Conservation (phyloP, 2,329 filamentous ascomycete genomes). For the Sarocladium oryzae region DNA sequence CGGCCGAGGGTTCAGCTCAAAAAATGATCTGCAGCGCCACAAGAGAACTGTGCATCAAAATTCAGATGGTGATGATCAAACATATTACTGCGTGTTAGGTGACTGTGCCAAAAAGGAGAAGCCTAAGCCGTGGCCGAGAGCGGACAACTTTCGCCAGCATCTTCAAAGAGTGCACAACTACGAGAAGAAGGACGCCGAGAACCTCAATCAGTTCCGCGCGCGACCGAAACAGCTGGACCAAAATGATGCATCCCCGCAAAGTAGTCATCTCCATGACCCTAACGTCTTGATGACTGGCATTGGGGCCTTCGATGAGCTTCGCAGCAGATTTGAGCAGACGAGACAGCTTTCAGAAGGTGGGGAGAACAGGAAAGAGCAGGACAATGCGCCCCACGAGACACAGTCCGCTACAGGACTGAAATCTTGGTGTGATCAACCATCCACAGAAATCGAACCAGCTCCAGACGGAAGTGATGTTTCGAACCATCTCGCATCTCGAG, state of each 20-base stretch:
- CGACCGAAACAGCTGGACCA: not conserved
- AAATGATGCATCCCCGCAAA: too few relatives aligned
- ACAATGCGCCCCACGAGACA: not conserved
- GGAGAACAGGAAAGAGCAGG: too few relatives aligned
- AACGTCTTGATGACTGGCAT: not conserved
- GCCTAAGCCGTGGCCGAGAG: slow-evolving; percentile 67
- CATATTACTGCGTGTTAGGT: slow-evolving; percentile 19
- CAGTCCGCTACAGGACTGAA: too few relatives aligned
- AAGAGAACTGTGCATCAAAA: slow-evolving; percentile 63
- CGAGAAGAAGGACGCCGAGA: slow-evolving; percentile 28
- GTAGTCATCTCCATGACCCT: not conserved
- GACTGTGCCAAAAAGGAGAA: slow-evolving; percentile 17
- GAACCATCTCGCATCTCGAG: not conserved
- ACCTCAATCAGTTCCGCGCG: slow-evolving; percentile 19
- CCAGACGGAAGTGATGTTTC: too few relatives aligned
- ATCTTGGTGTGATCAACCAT: too few relatives aligned
- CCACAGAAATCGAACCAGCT: too few relatives aligned
- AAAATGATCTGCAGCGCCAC: slow-evolving; percentile 78
- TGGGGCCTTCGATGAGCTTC: not conserved
- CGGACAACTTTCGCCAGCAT: slow-evolving; percentile 84
- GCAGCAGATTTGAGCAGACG: not conserved
- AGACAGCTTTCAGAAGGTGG: not conserved
- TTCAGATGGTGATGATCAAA: slow-evolving; percentile 19
- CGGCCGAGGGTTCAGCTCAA: slow-evolving; percentile 65
- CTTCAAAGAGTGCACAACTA: slow-evolving; percentile 59